A percentile compares a stretch with the other conserved stretches of the same genome.
These are phyloP conservation scores for Coemansia sp. DNA, from an alignment of 192 early-diverging fungal species.

Conservation along the genomic window DNA sequence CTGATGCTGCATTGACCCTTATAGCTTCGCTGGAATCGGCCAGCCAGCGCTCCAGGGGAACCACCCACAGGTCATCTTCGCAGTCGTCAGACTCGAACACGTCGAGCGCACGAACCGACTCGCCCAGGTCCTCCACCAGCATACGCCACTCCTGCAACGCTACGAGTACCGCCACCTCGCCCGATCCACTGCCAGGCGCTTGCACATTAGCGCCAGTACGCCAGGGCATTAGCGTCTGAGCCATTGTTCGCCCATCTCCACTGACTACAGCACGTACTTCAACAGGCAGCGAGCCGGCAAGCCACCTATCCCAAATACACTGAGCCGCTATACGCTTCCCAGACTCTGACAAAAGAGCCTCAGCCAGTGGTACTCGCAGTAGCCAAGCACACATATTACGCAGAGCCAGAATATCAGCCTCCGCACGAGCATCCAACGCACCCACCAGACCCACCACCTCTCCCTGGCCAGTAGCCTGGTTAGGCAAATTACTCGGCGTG, in stretches of 20 bases:
- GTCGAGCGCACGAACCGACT: slow-evolving; percentile 1
- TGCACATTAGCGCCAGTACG: neutral
- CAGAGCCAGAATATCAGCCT: slow-evolving; percentile 66
- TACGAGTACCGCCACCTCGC: slow-evolving; percentile 65
- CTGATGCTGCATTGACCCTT: slow-evolving; percentile 72
- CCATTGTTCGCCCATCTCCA: slow-evolving; percentile 46
- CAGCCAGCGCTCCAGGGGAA: slow-evolving; percentile 71
- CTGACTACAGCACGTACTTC: slow-evolving; percentile 5
- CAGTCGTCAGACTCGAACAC: neutral
- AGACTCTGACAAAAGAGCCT: slow-evolving; percentile 8
- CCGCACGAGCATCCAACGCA: slow-evolving; percentile 60
- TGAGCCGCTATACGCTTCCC: slow-evolving; percentile 24
- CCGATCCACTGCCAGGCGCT: slow-evolving; percentile 17
- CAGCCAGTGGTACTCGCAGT: slow-evolving; percentile 54
- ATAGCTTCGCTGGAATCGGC: slow-evolving; percentile 70
- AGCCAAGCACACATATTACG: slow-evolving; percentile 74
- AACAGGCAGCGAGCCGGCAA: slow-evolving; percentile 9
- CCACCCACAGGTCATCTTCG: slow-evolving; percentile 23
- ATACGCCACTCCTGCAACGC: slow-evolving; percentile 73
- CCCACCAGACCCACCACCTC: slow-evolving; percentile 15
- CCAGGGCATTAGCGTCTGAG: slow-evolving; percentile 71
- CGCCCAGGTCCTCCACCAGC: slow-evolving; percentile 75
- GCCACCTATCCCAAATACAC: slow-evolving; percentile 29
- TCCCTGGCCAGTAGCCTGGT: neutral
- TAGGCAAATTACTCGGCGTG: slow-evolving; percentile 2